Percentiles rank a stretch among this genome's conserved stretches.
Evolutionary conservation across 345 rosid genomes (phyloP).

Genomic region (Pistacia integerrima): DNA sequence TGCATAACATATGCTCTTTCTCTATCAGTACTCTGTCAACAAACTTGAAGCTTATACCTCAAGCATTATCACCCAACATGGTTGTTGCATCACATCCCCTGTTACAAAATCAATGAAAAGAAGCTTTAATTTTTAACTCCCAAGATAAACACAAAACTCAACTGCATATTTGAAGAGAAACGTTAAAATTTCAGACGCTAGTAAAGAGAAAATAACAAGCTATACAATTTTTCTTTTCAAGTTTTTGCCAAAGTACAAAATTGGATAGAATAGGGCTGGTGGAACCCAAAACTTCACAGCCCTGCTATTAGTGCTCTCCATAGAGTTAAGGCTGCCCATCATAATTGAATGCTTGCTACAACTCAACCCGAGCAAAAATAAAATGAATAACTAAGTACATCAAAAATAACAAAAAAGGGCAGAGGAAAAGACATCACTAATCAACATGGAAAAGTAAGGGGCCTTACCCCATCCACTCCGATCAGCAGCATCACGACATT

Average conservation of each 20-base stretch:
- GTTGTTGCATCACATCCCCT: slow-evolving; percentile 74
- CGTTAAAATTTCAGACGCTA: slow-evolving; percentile 15
- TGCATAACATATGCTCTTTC: slow-evolving; percentile 9
- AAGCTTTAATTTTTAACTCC: slow-evolving; percentile 20
- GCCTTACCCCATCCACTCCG: slow-evolving; percentile 83
- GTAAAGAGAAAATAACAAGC: background rate
- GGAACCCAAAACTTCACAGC: background rate
- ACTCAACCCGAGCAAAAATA: too few relatives aligned
- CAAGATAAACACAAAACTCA: background rate
- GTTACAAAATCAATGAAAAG: slow-evolving; percentile 25
- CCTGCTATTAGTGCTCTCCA: background rate
- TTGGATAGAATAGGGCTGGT: background rate
- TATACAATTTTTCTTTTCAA: background rate
- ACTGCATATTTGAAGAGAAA: slow-evolving; percentile 10
- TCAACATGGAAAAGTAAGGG: background rate
- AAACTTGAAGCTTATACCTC: slow-evolving; percentile 56
- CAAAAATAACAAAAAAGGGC: background rate
- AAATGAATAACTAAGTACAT: background rate
- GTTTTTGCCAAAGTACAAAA: background rate
- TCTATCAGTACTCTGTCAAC: slow-evolving; percentile 9
- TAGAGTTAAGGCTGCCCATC: background rate
- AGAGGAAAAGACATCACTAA: background rate
- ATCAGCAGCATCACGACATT: slow-evolving; percentile 91
- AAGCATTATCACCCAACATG: slow-evolving; percentile 96
- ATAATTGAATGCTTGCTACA: background rate